Conservation (phyloP, 495 filamentous ascomycete genomes). For the Trypethelium eluteriae region DNA sequence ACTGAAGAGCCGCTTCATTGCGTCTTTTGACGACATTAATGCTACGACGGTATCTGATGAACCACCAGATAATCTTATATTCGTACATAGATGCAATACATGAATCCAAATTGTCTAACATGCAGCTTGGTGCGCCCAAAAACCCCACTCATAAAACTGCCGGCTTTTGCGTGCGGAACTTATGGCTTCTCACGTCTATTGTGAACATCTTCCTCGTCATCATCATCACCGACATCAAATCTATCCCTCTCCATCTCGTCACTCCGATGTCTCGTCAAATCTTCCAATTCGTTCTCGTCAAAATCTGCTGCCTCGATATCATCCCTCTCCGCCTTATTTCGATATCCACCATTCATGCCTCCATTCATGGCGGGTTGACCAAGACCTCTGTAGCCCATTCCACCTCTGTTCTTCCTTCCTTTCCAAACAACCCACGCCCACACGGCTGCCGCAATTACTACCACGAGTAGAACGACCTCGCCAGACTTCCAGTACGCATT, state of each 20-base stretch:
- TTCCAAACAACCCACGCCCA: constrained; percentile 88
- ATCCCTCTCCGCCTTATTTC: constrained; percentile 42
- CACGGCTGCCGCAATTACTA: constrained; percentile 63
- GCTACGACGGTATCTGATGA: constrained; percentile 88
- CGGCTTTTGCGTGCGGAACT: not conserved
- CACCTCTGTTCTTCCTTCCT: constrained; percentile 41
- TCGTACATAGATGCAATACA: not conserved
- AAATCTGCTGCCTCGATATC: constrained; percentile 82
- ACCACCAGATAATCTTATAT: constrained; percentile 31
- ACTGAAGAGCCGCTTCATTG: constrained; percentile 56
- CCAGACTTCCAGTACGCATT: constrained; percentile 86
- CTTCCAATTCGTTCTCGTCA: constrained; percentile 80
- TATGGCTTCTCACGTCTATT: not conserved
- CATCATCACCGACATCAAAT: constrained; percentile 21
- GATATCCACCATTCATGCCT: constrained; percentile 40
- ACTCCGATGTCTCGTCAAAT: constrained; percentile 38
- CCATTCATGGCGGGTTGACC: constrained; percentile 41
- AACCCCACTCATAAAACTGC: too few species aligned
- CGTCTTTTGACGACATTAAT: constrained; percentile 66
- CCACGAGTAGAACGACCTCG: constrained; percentile 79
- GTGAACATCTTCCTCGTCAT: constrained; percentile 14
- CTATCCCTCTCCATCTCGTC: constrained; percentile 10
- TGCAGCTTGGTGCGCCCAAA: not conserved
- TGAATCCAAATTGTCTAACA: not conserved
- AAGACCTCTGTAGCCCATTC: constrained; percentile 44